These are phyloP conservation scores for Picochlorum sp. DNA, from an alignment of 139 green algal species.

Conservation along the genomic window DNA sequence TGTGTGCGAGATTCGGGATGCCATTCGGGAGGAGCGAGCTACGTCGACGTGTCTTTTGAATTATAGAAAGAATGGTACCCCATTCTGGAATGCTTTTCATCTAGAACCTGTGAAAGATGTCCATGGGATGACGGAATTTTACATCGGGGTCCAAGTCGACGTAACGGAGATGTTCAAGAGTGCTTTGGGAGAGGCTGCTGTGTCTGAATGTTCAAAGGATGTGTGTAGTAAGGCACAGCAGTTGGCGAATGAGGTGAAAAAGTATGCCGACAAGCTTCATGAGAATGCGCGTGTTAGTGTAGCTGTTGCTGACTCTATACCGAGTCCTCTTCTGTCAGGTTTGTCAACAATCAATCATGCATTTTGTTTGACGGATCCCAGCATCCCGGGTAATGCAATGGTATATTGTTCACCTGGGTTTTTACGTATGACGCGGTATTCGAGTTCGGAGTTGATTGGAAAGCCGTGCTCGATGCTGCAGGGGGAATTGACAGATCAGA, in stretches of 20 bases:
- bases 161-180: constrained; percentile 29
- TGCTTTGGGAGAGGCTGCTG: not conserved
- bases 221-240: constrained; percentile 3
- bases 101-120: constrained; percentile 28
- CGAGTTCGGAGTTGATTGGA: constrained; percentile 4
- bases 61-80: constrained; percentile 40
- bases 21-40: constrained; percentile 33
- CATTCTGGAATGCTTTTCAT: constrained; percentile 41
- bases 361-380: constrained; percentile 53
- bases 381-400: constrained; percentile 50
- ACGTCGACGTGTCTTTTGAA: constrained; percentile 49
- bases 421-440: constrained; percentile 36
- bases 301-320: constrained; percentile 22
- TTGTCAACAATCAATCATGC: constrained; percentile 39
- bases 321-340: constrained; percentile 34
- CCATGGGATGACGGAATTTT: constrained; percentile 38
- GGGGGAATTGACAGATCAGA: constrained; percentile 30
- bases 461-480: constrained; percentile 26
- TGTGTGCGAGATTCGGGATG: constrained; percentile 38
- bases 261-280: constrained; percentile 8
- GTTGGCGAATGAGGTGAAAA: constrained; percentile 8
- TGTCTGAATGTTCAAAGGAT: constrained; percentile 2
- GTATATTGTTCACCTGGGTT: constrained; percentile 49
- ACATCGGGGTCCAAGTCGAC: constrained; percentile 72
- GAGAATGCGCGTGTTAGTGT: not conserved